A percentile compares a stretch with the other conserved stretches of the same genome.
Evolutionary conservation across 345 rosid genomes (phyloP).

Genomic region (Gossypium mustelinum): DNA sequence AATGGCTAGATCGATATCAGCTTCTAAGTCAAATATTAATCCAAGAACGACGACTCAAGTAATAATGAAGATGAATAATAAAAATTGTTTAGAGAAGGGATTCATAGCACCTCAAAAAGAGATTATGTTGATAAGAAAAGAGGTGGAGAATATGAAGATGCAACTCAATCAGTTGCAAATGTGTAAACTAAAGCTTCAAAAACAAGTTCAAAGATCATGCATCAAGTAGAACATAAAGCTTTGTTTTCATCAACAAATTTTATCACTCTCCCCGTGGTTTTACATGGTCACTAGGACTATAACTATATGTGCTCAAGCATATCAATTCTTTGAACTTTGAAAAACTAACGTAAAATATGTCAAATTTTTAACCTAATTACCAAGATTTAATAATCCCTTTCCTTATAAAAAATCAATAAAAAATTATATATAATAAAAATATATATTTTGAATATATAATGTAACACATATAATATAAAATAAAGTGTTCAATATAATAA

Average conservation of each 20-base stretch:
- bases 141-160: conserved; percentile 47
- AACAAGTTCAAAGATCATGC: conserved; percentile 30
- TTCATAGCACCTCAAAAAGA: conserved; percentile 26
- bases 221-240: neutral
- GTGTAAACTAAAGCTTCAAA: conserved; percentile 46
- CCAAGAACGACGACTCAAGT: conserved; percentile 32
- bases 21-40: conserved; percentile 12
- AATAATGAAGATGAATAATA: conserved; percentile 19
- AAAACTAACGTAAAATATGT: too few species aligned
- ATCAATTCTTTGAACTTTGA: too few species aligned
- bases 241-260: neutral
- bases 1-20: conserved; percentile 33
- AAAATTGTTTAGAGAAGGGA: conserved; percentile 18
- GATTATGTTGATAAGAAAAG: conserved; percentile 44
- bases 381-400: too few species aligned
- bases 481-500: too few species aligned
- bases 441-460: too few species aligned
- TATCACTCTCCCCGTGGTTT: too few species aligned
- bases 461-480: too few species aligned
- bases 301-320: too few species aligned
- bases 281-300: neutral
- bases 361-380: too few species aligned
- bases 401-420: too few species aligned
- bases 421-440: too few species aligned
- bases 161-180: conserved; percentile 42